Conservation (phyloP, 495 filamentous ascomycete genomes). For the Xylaria palmicola region DNA sequence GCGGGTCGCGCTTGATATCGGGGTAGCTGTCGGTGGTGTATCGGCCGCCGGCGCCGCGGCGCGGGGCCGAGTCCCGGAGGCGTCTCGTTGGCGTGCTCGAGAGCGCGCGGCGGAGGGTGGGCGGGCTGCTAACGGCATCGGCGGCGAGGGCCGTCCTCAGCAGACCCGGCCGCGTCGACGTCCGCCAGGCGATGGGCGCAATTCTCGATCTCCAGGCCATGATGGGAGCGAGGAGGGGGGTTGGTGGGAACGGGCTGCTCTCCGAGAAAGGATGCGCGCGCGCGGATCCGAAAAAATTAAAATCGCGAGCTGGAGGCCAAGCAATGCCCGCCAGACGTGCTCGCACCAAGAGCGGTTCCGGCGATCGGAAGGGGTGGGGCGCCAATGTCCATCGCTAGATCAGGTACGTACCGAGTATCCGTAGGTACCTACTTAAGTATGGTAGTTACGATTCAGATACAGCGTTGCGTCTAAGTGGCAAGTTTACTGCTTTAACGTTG, state of each 20-base stretch:
- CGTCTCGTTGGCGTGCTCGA: slow-evolving; percentile 32
- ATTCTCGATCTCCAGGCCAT: slow-evolving; percentile 32
- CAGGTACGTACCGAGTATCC: no score
- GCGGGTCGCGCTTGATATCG: slow-evolving; percentile 71
- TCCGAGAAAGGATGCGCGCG: neutral
- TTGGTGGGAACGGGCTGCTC: slow-evolving; percentile 1
- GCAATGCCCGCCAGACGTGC: neutral
- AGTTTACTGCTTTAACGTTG: no score
- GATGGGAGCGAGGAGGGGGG: no score
- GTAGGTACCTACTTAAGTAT: no score
- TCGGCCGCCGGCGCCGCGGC: slow-evolving; percentile 50
- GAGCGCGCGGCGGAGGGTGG: slow-evolving; percentile 28
- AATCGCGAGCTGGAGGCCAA: neutral
- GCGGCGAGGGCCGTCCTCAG: slow-evolving; percentile 6
- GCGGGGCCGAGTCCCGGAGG: slow-evolving; percentile 33
- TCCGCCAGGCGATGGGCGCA: slow-evolving; percentile 23
- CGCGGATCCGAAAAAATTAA: neutral
- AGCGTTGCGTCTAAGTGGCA: no score
- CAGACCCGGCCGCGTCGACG: slow-evolving; percentile 18
- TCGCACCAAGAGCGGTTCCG: slow-evolving; percentile 13
- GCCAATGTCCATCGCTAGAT: neutral
- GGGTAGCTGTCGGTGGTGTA: slow-evolving; percentile 87
- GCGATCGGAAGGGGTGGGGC: slow-evolving; percentile 1
- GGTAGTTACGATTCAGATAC: no score
- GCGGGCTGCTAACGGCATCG: neutral